Evolutionary conservation across 2,329 filamentous ascomycete species (phyloP).

Genomic region (Achaetomium macrosporum): DNA sequence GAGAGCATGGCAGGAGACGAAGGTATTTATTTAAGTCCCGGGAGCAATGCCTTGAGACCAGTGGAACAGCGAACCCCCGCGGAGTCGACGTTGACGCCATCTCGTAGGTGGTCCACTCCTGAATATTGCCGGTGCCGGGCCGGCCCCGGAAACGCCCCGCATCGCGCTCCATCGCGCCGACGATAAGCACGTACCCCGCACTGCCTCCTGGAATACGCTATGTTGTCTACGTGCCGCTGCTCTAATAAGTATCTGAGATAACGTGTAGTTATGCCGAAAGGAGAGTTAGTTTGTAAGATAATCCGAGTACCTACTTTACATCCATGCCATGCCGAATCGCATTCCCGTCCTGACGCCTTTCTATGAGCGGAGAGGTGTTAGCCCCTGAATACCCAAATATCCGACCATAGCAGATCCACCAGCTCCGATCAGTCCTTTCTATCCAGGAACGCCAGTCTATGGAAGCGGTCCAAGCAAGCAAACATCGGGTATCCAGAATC

Average conservation of each 20-base stretch:
- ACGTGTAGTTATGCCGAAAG: too few relatives aligned
- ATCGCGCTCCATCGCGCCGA: slow-evolving; percentile 7
- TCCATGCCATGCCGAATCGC: too few relatives aligned
- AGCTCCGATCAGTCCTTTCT: background rate
- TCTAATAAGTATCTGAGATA: background rate
- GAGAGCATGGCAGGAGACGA: slow-evolving; percentile 10
- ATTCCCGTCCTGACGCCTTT: too few relatives aligned
- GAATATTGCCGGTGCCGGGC: slow-evolving; percentile 14
- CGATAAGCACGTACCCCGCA: slow-evolving; percentile 18
- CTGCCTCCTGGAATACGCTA: background rate
- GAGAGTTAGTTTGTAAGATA: too few relatives aligned
- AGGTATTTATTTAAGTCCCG: background rate
- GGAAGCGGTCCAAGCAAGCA: background rate
- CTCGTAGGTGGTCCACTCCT: slow-evolving; percentile 6
- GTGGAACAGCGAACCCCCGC: background rate
- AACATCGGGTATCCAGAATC: background rate
- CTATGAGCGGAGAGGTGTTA: background rate
- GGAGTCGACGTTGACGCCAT: slow-evolving; percentile 18
- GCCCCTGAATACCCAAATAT: background rate
- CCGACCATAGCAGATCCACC: background rate
- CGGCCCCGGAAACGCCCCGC: slow-evolving; percentile 17
- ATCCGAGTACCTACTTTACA: too few relatives aligned
- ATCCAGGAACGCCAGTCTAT: background rate
- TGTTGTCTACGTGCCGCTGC: background rate
- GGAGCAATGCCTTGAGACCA: background rate